Evolutionary conservation across 257 asterid genomes (phyloP).

Genomic region (Penstemon newberryi): DNA sequence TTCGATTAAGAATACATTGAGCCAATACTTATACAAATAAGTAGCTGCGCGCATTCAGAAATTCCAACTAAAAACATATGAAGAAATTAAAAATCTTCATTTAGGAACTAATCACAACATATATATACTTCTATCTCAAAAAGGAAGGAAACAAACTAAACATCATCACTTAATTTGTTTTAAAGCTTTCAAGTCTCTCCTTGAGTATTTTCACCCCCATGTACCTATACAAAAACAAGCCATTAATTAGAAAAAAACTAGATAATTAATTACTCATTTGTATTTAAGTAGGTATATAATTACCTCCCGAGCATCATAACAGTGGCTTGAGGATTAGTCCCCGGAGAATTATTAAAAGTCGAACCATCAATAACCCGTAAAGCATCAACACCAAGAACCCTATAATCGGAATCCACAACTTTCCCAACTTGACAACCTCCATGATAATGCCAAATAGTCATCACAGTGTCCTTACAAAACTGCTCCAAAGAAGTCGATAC

Average conservation of each 20-base stretch:
- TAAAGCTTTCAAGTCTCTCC: constrained; percentile 47
- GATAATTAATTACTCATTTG: background rate
- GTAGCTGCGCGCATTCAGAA: no score
- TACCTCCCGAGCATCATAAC: constrained; percentile 95
- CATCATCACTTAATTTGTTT: constrained; percentile 17
- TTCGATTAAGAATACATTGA: no score
- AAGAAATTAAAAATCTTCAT: no score
- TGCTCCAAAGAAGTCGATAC: constrained; percentile 66
- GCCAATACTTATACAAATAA: no score
- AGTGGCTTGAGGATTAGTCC: constrained; percentile 93
- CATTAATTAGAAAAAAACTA: background rate
- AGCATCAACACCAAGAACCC: constrained; percentile 57
- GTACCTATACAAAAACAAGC: constrained; percentile 44
- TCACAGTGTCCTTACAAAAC: constrained; percentile 80
- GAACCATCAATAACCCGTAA: constrained; percentile 85
- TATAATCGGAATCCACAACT: constrained; percentile 61
- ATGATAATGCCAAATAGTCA: constrained; percentile 95
- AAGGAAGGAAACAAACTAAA: background rate
- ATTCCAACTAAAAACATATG: no score
- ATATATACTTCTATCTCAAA: background rate
- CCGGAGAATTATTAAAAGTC: constrained; percentile 69
- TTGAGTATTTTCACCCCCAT: constrained; percentile 66
- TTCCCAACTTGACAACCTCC: constrained; percentile 78
- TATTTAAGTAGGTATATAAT: background rate
- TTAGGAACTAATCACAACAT: background rate